A percentile compares a stretch with the other conserved stretches of the same genome.
Evolutionary conservation across 805 yeast species (phyloP).

Genomic region (Metschnikowia reukaufii): DNA sequence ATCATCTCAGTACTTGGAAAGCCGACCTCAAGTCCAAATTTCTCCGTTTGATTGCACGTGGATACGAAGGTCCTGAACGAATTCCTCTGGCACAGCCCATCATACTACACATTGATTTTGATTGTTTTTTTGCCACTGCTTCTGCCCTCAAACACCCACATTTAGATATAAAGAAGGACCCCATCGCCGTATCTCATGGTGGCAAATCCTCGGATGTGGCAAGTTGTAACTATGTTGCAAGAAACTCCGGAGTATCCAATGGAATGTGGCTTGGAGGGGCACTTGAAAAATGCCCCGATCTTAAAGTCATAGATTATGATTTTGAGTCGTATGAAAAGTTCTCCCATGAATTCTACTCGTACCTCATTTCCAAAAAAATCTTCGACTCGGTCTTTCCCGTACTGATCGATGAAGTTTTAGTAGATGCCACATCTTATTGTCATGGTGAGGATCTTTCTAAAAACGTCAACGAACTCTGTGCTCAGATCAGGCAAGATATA

Average conservation of each 20-base stretch:
- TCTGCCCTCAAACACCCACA: conserved; percentile 61
- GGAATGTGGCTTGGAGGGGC: conserved; percentile 91
- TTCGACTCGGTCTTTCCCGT: conserved; percentile 68
- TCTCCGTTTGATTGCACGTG: conserved; percentile 43
- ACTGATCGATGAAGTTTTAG: conserved; percentile 88
- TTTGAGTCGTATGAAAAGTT: conserved; percentile 68
- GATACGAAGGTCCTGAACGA: conserved; percentile 14
- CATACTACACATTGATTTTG: conserved; percentile 86
- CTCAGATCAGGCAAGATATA: conserved; percentile 42
- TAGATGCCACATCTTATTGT: conserved; percentile 52
- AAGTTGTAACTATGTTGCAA: conserved; percentile 86
- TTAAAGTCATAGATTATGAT: conserved; percentile 66
- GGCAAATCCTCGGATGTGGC: conserved; percentile 75
- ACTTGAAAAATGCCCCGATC: conserved; percentile 58
- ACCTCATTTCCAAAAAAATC: conserved; percentile 45
- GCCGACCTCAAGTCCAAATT: conserved; percentile 66
- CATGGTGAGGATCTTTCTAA: conserved; percentile 4
- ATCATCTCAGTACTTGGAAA: conserved; percentile 87
- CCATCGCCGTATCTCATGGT: conserved; percentile 66
- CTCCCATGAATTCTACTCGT: conserved; percentile 65
- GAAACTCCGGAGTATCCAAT: conserved; percentile 73
- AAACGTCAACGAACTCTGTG: conserved; percentile 23
- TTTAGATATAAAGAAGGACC: conserved; percentile 48
- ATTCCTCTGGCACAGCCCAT: conserved; percentile 19
- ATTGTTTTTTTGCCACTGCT: conserved; percentile 89